Base-by-base conservation (phyloP, 148 eudicot genomes). In the Fagopyrum esculentum region DNA sequence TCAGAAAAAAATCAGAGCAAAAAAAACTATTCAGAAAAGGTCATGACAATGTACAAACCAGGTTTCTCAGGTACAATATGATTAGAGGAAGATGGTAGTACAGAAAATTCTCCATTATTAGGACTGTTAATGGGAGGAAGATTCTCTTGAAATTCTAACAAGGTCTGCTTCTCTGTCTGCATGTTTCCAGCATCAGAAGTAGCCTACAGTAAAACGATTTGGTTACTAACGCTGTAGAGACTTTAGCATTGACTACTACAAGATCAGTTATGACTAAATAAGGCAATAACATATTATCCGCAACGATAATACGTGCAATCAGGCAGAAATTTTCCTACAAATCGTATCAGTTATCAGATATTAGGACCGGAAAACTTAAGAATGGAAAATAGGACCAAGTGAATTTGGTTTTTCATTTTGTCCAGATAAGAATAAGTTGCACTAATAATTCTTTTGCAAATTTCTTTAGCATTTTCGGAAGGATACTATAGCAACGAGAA, bases 21-120 rank as follows among this genome's bases (percentile, higher is more conserved):
- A 71, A 47, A 61, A 35, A 63, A 72, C 40, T 40, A 45, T 61
- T 13, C 26, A 55, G 48, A 35, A 55, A 55, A 54, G 66, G 12
- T 29, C 45, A 40, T 73, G 76, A 80, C 73, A 45, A 60, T 46
- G 13, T 61, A 40, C 85, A 73, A 80, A 84, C 87, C 83, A 64
- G 83, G 83, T 68, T 69, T 56, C 29, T 73, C 19, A 46, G 74
- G 47, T n/a, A 45, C 80, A 74, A 9, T 78, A 47, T 73, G 30
- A 47, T 80, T 79, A 40, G 79, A 73, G 71, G 75, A 77, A 16
- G 80, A 82, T 71, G 79, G 78, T 47, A 80, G 47, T 61, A 46
- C 69, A 52, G 72, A 70, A 52, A 79, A 63, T 29, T 19, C 73
- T 52, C 56, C 80, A 60, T 63, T 72, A 64, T 75, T 61, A 75